These are phyloP conservation scores for Corylus avellana DNA, from an alignment of 306 rosid genomes.

Conservation along the genomic window DNA sequence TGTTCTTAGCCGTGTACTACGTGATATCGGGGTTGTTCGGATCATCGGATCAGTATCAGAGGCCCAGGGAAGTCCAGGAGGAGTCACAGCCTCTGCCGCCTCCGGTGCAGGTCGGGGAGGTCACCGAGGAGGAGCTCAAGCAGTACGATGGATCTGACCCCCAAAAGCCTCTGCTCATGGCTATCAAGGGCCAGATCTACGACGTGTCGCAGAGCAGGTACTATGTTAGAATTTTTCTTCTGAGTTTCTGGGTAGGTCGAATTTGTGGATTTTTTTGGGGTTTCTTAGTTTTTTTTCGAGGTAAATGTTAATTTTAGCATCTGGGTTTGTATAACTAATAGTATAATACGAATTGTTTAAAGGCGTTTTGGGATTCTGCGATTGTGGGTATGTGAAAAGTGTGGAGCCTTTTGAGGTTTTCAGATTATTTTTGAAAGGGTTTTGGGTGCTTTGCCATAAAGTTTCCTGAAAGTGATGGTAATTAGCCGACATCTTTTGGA, in stretches of 20 bases:
- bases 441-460: too few species aligned
- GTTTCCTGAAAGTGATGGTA: too few species aligned
- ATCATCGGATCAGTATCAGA: constrained; percentile 30
- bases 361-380: not conserved
- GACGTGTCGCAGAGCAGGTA: constrained; percentile 96
- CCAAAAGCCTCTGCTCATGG: constrained; percentile 84
- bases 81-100: constrained; percentile 67
- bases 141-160: constrained; percentile 76
- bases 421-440: too few species aligned
- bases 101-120: constrained; percentile 92
- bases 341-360: not conserved
- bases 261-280: constrained; percentile 17
- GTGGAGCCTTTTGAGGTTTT: not conserved
- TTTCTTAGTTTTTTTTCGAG: constrained; percentile 3
- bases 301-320: constrained; percentile 5
- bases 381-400: not conserved
- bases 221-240: not conserved
- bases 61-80: constrained; percentile 38
- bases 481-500: too few species aligned
- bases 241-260: not conserved
- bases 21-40: constrained; percentile 65
- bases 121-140: constrained; percentile 69
- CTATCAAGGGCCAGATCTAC: constrained; percentile 97
- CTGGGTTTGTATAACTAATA: constrained; percentile 8
- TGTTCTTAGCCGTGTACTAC: constrained; percentile 59